Evolutionary conservation across 257 asterid genomes (phyloP).

Genomic region (Anisodus tanguticus): DNA sequence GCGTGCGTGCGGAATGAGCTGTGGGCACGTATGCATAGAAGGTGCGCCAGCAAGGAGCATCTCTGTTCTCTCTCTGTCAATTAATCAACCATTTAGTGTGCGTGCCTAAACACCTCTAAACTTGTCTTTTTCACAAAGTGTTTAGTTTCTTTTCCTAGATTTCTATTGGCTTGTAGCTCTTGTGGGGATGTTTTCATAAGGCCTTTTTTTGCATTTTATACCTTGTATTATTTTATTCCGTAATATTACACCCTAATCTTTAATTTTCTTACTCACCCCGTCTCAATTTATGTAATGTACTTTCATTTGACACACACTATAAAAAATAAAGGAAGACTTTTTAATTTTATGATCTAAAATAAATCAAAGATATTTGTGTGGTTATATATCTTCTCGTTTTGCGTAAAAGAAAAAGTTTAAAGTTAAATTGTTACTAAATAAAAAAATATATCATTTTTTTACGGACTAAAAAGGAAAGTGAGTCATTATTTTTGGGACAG

Average conservation of each 20-base stretch:
- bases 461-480: no score
- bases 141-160: neutral
- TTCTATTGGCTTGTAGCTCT: neutral
- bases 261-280: no score
- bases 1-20: slow-evolving; percentile 87
- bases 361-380: no score
- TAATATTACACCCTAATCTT: neutral
- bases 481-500: no score
- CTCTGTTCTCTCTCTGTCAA: slow-evolving; percentile 45
- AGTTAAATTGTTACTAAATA: no score
- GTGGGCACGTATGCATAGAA: slow-evolving; percentile 65
- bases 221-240: neutral
- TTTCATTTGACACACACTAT: no score
- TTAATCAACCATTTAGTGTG: slow-evolving; percentile 26
- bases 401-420: no score
- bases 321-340: no score
- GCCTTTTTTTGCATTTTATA: neutral
- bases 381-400: no score
- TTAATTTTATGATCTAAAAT: no score
- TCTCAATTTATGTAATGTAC: no score
- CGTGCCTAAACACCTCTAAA: neutral
- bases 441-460: no score
- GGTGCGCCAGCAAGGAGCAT: slow-evolving; percentile 54
- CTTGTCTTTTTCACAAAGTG: slow-evolving; percentile 25
- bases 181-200: neutral